Evolutionary conservation across 73 alveolate species (phyloP).

Genomic region (Uronychia binucleata): DNA sequence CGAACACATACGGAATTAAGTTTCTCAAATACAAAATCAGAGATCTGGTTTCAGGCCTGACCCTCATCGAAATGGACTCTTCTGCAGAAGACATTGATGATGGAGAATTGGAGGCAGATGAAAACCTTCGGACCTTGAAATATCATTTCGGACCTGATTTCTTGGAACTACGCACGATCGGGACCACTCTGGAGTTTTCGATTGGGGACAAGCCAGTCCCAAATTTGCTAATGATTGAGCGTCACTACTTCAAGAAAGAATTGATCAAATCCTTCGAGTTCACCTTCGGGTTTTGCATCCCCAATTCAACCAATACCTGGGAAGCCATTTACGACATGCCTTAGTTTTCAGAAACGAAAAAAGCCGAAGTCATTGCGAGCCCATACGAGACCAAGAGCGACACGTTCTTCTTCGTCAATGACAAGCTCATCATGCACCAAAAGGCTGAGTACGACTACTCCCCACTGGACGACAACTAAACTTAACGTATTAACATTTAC

Average conservation of each 20-base stretch:
- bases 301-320: conserved; percentile 68
- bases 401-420: conserved; percentile 86
- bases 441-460: conserved; percentile 81
- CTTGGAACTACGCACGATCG: conserved; percentile 63
- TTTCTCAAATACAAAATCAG: conserved; percentile 77
- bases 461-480: conserved; percentile 25
- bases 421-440: conserved; percentile 72
- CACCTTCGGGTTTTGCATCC: conserved; percentile 76
- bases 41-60: conserved; percentile 62
- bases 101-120: conserved; percentile 46
- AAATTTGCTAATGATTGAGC: conserved; percentile 78
- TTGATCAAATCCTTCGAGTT: conserved; percentile 77
- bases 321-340: conserved; percentile 87
- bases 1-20: conserved; percentile 60
- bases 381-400: conserved; percentile 85
- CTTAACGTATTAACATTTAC: neutral
- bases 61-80: conserved; percentile 70
- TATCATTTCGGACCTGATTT: conserved; percentile 79
- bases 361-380: conserved; percentile 57
- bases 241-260: conserved; percentile 81
- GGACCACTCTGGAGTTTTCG: conserved; percentile 74
- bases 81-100: too few relatives aligned
- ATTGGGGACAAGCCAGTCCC: conserved; percentile 77
- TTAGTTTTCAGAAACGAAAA: conserved; percentile 65
- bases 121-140: conserved; percentile 38